Conservation (phyloP, 2,329 filamentous ascomycete genomes). For the Colletotrichum karsti region DNA sequence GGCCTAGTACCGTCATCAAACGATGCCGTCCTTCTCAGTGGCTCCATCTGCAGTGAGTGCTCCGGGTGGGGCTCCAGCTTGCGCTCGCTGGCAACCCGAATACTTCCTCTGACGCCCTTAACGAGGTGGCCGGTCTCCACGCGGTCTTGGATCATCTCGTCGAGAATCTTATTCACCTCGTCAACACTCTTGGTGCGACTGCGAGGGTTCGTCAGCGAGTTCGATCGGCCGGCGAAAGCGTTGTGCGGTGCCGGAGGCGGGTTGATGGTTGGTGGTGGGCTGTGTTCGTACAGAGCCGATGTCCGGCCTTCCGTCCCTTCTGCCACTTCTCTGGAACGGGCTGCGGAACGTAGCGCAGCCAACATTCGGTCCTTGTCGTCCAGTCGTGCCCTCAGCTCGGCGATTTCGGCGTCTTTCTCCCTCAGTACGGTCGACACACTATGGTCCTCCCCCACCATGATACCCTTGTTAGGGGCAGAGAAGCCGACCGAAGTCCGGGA, state of each 20-base stretch:
- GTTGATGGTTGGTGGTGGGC: constrained; percentile 23
- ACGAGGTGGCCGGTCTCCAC: constrained; percentile 80
- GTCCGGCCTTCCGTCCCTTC: constrained; percentile 53
- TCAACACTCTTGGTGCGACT: constrained; percentile 77
- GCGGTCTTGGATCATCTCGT: constrained; percentile 94
- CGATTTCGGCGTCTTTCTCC: constrained; percentile 93
- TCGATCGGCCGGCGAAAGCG: neutral
- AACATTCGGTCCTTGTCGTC: constrained; percentile 98
- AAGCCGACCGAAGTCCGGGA: constrained; percentile 84
- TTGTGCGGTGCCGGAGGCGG: constrained; percentile 24
- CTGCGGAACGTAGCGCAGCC: constrained; percentile 82
- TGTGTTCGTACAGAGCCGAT: constrained; percentile 34
- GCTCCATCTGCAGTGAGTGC: constrained; percentile 45
- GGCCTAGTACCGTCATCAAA: constrained; percentile 30
- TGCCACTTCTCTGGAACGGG: constrained; percentile 85
- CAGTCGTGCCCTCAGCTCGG: constrained; percentile 85
- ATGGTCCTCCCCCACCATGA: constrained; percentile 80
- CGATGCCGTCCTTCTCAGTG: constrained; percentile 47
- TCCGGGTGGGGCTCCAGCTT: constrained; percentile 48
- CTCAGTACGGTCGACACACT: constrained; percentile 76
- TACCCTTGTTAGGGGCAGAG: constrained; percentile 66
- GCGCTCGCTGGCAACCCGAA: constrained; percentile 61
- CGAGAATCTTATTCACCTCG: constrained; percentile 91
- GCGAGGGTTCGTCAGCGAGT: constrained; percentile 37
- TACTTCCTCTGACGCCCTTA: constrained; percentile 72